Evolutionary conservation across 352 stramenopile species (phyloP).

Genomic region (Pythium myriotylum): DNA sequence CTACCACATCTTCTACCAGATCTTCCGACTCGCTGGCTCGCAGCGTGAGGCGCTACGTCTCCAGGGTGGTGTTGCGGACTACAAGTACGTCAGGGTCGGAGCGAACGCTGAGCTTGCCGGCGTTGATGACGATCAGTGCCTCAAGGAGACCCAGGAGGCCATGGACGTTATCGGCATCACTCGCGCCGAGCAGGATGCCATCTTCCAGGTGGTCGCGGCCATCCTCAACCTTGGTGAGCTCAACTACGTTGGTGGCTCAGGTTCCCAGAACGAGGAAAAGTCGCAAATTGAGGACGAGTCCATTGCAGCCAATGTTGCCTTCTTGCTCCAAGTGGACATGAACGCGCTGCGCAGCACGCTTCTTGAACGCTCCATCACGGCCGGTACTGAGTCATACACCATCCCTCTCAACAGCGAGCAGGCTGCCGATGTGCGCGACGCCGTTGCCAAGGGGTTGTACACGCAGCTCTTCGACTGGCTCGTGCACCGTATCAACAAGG

Average conservation of each 20-base stretch:
- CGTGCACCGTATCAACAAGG: constrained; percentile 86
- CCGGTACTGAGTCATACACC: constrained; percentile 91
- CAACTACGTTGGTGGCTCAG: constrained; percentile 79
- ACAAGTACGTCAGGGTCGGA: constrained; percentile 79
- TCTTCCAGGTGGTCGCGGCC: constrained; percentile 95
- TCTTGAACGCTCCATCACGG: constrained; percentile 91
- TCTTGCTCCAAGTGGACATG: constrained; percentile 61
- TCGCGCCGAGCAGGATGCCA: constrained; percentile 87
- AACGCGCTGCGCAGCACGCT: constrained; percentile 87
- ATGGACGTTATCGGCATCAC: constrained; percentile 91
- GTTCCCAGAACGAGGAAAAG: constrained; percentile 44
- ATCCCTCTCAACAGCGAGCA: constrained; percentile 90
- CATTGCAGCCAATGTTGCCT: constrained; percentile 57
- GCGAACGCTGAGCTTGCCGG: constrained; percentile 56
- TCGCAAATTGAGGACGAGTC: constrained; percentile 57
- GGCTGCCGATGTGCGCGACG: constrained; percentile 91
- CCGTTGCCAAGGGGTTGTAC: constrained; percentile 97
- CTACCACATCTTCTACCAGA: constrained; percentile 99
- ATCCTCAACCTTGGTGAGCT: constrained; percentile 97
- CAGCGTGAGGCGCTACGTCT: constrained; percentile 61
- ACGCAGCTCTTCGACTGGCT: constrained; percentile 97
- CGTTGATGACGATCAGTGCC: constrained; percentile 69
- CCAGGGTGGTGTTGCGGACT: constrained; percentile 57
- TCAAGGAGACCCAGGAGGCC: constrained; percentile 86
- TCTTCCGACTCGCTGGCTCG: constrained; percentile 65